Conservation (phyloP, 2,329 filamentous ascomycete genomes). For the Tympanopsis confertula region DNA sequence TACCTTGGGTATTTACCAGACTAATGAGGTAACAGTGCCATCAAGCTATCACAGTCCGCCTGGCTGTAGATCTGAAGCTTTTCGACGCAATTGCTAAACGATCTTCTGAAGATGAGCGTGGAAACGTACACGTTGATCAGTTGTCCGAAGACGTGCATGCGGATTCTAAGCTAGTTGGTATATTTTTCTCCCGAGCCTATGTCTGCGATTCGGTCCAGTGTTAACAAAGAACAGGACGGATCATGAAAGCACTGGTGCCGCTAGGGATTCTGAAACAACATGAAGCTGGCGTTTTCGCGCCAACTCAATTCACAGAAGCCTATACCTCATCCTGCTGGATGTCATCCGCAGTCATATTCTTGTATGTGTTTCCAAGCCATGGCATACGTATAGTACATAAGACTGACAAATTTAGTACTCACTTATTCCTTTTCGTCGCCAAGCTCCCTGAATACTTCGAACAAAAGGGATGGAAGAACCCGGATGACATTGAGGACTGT, state of each 20-base stretch:
- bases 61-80: neutral
- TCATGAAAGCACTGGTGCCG: too few relatives aligned
- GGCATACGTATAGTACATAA: too few relatives aligned
- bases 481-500: conserved; percentile 11
- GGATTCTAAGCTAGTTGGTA: neutral
- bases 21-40: neutral
- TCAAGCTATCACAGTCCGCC: neutral
- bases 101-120: neutral
- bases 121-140: neutral
- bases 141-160: neutral
- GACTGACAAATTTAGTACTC: neutral
- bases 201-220: too few relatives aligned
- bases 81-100: neutral
- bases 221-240: too few relatives aligned
- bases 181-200: too few relatives aligned
- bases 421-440: conserved; percentile 2
- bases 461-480: conserved; percentile 14
- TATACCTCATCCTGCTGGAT: neutral
- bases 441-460: conserved; percentile 13
- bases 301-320: neutral
- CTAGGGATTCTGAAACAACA: neutral
- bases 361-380: too few relatives aligned
- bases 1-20: neutral
- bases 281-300: neutral
- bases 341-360: too few relatives aligned